phyloP scores from a whole-genome alignment of 2,329 filamentous ascomycete genomes.

The Chaetomium strumarium region DNA sequence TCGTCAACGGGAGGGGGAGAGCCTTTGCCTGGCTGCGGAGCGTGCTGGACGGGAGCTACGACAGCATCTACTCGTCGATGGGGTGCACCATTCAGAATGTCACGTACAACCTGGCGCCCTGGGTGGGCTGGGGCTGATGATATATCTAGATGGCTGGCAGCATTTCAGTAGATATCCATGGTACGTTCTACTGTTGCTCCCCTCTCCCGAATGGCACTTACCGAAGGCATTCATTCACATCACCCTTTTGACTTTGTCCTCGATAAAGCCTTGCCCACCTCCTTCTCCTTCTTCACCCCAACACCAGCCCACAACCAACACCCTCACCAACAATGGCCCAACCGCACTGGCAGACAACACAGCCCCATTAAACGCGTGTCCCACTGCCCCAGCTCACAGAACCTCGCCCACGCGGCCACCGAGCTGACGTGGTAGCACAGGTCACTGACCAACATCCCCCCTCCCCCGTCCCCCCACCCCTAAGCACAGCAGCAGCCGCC shows the following conservation, averaged over 20 bases:
- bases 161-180: neutral
- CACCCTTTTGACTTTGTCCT: too few relatives aligned
- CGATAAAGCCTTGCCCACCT: neutral
- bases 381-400: conserved; percentile 25
- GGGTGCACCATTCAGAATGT: conserved; percentile 21
- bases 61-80: conserved; percentile 8
- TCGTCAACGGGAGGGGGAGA: conserved; percentile 21
- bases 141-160: neutral
- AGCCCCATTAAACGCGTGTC: conserved; percentile 26
- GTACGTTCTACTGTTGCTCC: neutral
- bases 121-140: conserved; percentile 2
- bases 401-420: conserved; percentile 31
- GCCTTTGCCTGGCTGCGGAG: conserved; percentile 23
- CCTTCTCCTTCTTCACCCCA: conserved; percentile 17
- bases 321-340: conserved; percentile 27
- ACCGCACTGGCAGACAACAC: conserved; percentile 27
- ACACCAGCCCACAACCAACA: conserved; percentile 29
- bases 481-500: conserved; percentile 31
- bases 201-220: too few relatives aligned
- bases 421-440: conserved; percentile 26
- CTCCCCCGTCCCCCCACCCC: too few relatives aligned
- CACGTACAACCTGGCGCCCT: conserved; percentile 14
- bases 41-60: conserved; percentile 18
- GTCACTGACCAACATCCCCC: conserved; percentile 36
- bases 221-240: neutral